Percentiles rank a stretch among this genome's conserved stretches.
These are phyloP conservation scores for Pseudotsuga menziesii DNA, from an alignment of 75 land plant genomes.

Conservation along the genomic window DNA sequence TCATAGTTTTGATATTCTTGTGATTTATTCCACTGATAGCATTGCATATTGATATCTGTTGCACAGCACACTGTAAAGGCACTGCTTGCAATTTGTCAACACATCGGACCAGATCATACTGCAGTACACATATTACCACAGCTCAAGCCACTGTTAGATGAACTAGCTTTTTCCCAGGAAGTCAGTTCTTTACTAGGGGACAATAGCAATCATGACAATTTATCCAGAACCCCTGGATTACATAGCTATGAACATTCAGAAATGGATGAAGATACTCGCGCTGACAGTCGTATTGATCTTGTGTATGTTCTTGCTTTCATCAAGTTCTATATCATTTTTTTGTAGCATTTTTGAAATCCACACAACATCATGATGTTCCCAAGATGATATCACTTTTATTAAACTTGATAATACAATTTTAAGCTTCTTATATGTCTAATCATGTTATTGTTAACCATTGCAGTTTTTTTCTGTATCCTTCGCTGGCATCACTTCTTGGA, in stretches of 20 bases:
- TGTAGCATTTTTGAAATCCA: background rate
- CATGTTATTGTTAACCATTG: constrained; percentile 8
- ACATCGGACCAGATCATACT: constrained; percentile 68
- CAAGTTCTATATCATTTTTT: background rate
- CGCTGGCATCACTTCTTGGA: constrained; percentile 77
- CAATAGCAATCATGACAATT: constrained; percentile 7
- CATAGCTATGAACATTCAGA: constrained; percentile 8
- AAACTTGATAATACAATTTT: background rate
- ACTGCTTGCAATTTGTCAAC: constrained; percentile 55
- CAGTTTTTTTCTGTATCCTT: constrained; percentile 78
- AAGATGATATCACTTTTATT: background rate
- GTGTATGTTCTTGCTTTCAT: constrained; percentile 36
- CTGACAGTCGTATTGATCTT: constrained; percentile 48
- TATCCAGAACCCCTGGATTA: constrained; percentile 12
- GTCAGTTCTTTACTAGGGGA: constrained; percentile 6
- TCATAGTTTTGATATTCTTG: background rate
- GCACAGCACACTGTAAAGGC: constrained; percentile 70
- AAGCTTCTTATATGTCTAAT: background rate
- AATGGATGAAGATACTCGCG: constrained; percentile 18
- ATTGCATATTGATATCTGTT: constrained; percentile 15
- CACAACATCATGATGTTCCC: background rate
- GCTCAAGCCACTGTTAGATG: constrained; percentile 66
- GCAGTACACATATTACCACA: constrained; percentile 56
- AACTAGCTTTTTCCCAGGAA: constrained; percentile 58
- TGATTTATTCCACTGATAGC: background rate